phyloP scores from a whole-genome alignment of 345 rosid genomes.

The Conringia planisiliqua region DNA sequence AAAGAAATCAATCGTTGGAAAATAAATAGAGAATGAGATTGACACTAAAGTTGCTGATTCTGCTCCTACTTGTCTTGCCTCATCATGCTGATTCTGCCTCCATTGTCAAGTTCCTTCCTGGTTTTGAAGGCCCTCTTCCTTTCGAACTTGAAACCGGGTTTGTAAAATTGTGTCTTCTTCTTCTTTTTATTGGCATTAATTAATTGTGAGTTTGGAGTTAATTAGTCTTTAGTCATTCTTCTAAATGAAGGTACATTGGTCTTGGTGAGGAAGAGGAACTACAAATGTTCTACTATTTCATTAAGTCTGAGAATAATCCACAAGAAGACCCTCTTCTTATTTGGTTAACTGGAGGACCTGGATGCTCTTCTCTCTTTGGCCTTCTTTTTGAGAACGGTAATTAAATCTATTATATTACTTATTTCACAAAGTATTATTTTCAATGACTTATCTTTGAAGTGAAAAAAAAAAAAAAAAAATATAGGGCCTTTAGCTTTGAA shows the following conservation, averaged over 20 bases:
- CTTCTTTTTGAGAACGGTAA: conserved; percentile 27
- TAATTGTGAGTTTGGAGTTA: not conserved
- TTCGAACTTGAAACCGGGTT: conserved; percentile 56
- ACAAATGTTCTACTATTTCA: conserved; percentile 33
- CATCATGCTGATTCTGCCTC: conserved; percentile 22
- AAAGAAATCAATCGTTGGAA: not conserved
- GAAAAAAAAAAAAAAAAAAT: not conserved
- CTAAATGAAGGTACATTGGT: conserved; percentile 24
- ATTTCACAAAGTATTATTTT: not conserved
- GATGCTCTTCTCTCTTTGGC: conserved; percentile 31
- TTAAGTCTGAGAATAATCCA: conserved; percentile 35
- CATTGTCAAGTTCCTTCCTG: conserved; percentile 34
- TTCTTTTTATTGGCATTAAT: not conserved
- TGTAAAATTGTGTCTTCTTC: not conserved
- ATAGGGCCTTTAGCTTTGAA: conserved; percentile 57
- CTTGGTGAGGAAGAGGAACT: conserved; percentile 23
- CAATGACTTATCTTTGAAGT: not conserved
- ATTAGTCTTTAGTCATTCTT: not conserved
- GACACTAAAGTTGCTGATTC: not conserved
- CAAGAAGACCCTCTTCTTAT: conserved; percentile 34
- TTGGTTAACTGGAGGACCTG: conserved; percentile 42
- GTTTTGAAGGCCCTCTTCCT: conserved; percentile 42
- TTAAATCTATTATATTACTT: not conserved
- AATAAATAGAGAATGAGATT: not conserved
- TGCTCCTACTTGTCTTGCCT: not conserved